Conservation (phyloP, 2,329 filamentous ascomycete genomes). For the Trichoderma atroviride region DNA sequence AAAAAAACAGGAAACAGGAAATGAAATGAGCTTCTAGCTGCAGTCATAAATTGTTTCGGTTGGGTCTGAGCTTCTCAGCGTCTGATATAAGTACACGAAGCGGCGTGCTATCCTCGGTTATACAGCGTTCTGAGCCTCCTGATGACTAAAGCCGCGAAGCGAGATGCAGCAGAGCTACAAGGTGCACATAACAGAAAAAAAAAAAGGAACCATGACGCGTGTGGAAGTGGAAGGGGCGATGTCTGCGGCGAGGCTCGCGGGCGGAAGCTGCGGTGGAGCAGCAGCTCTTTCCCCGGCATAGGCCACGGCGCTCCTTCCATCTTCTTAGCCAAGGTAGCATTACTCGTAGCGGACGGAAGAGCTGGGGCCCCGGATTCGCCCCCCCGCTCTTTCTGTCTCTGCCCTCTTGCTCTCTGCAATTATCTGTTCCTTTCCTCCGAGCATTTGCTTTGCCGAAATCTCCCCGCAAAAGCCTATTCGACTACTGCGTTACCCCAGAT, state of each 20-base stretch:
- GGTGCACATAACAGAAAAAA: background rate
- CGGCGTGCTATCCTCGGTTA: slow-evolving; percentile 13
- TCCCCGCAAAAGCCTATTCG: background rate
- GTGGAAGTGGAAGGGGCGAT: background rate
- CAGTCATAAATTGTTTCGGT: background rate
- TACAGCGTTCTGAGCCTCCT: background rate
- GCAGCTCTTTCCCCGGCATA: background rate
- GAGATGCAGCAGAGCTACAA: background rate
- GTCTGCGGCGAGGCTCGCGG: background rate
- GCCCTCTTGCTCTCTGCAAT: background rate
- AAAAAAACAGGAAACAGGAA: background rate
- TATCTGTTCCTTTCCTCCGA: background rate
- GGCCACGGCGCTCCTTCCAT: background rate
- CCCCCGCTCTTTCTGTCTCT: background rate
- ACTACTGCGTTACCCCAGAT: background rate
- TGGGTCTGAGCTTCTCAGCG: background rate
- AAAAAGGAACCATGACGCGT: background rate
- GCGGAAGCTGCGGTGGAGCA: slow-evolving; percentile 20
- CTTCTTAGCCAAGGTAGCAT: too few relatives aligned
- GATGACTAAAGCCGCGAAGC: slow-evolving; percentile 12
- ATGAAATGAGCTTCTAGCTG: background rate
- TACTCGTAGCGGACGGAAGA: background rate
- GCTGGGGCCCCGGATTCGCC: slow-evolving; percentile 21
- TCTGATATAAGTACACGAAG: background rate
- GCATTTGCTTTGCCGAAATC: background rate